These are phyloP conservation scores for Hypoxylon sp. DNA, from an alignment of 2,329 filamentous ascomycete species.

Conservation along the genomic window DNA sequence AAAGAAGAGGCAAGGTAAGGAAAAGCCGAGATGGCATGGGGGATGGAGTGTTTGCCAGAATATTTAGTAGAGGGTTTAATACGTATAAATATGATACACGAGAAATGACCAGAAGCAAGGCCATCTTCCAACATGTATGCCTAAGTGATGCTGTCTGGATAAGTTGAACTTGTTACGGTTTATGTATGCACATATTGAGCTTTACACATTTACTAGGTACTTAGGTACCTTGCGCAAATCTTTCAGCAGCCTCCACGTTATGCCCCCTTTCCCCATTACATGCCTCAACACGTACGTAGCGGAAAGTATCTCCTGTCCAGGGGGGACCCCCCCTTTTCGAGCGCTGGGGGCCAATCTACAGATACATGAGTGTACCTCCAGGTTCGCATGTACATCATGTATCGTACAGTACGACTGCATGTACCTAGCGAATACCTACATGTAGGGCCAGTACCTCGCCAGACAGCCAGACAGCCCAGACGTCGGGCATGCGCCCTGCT, in stretches of 20 bases:
- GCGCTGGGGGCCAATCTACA: slow-evolving; percentile 8
- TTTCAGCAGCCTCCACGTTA: slow-evolving; percentile 38
- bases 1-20: slow-evolving; percentile 5
- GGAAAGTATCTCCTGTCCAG: slow-evolving; percentile 1
- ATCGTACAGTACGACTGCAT: no score
- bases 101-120: no score
- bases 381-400: no score
- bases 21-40: slow-evolving; percentile 23
- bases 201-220: no score
- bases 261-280: slow-evolving; percentile 32
- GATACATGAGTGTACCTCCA: no score
- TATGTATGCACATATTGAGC: neutral
- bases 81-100: neutral
- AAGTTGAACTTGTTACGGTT: neutral
- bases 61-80: no score
- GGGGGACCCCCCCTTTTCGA: slow-evolving; percentile 18
- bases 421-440: no score
- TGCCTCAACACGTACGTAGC: slow-evolving; percentile 11
- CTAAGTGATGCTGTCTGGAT: no score
- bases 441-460: no score
- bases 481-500: slow-evolving; percentile 33
- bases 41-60: slow-evolving; percentile 25
- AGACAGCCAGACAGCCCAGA: slow-evolving; percentile 26
- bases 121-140: no score
- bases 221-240: slow-evolving; percentile 33